These are phyloP conservation scores for Fusarium beomiforme DNA, from an alignment of 2,329 filamentous ascomycete genomes.

Conservation along the genomic window DNA sequence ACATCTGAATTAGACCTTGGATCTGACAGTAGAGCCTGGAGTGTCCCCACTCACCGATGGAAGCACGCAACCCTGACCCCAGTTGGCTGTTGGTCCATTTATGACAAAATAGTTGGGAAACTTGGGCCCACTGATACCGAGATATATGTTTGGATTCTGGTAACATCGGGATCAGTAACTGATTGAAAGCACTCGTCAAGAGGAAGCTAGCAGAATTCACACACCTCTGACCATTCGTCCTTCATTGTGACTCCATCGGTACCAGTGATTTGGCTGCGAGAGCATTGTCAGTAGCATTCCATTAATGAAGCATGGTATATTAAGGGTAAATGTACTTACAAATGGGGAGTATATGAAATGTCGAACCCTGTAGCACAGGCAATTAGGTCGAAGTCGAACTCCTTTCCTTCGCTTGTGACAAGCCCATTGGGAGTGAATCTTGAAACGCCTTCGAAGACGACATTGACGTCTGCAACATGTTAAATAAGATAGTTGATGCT, in stretches of 20 bases:
- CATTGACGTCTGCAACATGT: background rate
- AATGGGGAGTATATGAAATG: background rate
- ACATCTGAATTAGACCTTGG: accelerated
- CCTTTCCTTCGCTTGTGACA: background rate
- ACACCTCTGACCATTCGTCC: background rate
- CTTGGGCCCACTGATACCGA: background rate
- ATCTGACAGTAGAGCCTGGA: background rate
- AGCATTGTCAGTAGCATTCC: accelerated
- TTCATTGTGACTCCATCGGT: background rate
- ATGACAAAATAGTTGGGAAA: background rate
- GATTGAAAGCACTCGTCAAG: background rate
- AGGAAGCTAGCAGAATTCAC: background rate
- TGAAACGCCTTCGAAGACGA: background rate
- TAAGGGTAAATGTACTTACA: background rate
- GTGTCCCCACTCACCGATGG: background rate
- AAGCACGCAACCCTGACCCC: background rate
- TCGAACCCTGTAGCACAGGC: background rate
- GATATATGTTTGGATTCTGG: background rate
- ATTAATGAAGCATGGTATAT: accelerated
- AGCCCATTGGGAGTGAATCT: background rate
- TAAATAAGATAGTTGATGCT: too few species aligned
- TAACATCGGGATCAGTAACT: background rate
- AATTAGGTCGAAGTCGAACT: background rate
- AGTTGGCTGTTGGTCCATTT: background rate
- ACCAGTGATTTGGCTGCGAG: background rate